A percentile compares a stretch with the other conserved stretches of the same genome.
These are phyloP conservation scores for Leptodermis oblonga DNA, from an alignment of 257 asterid genomes.

Conservation along the genomic window DNA sequence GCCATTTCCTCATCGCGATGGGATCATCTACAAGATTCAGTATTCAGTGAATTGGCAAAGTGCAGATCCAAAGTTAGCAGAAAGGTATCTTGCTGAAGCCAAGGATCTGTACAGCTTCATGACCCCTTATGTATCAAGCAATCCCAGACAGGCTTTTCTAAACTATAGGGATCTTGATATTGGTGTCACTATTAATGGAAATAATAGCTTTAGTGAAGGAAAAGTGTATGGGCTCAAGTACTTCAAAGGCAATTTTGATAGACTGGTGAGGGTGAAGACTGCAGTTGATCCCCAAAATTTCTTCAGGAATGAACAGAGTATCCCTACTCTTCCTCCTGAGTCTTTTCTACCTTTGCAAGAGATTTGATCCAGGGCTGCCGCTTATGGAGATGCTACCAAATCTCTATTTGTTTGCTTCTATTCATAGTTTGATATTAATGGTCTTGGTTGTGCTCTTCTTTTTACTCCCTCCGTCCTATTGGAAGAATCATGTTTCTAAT, in stretches of 20 bases:
- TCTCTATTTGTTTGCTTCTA: too few relatives aligned
- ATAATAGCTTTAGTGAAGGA: conserved; percentile 10
- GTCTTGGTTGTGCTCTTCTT: too few relatives aligned
- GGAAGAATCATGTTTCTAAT: too few relatives aligned
- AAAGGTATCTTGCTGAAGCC: neutral
- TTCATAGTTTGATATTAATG: too few relatives aligned
- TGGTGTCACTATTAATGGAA: conserved; percentile 3
- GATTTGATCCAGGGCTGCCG: too few relatives aligned
- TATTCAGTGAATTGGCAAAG: conserved; percentile 26
- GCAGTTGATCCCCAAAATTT: conserved; percentile 3
- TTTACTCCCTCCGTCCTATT: too few relatives aligned
- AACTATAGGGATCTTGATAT: conserved; percentile 28
- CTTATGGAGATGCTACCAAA: too few relatives aligned
- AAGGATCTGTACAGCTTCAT: conserved; percentile 20
- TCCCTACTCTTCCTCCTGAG: conserved; percentile 2
- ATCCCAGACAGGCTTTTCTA: conserved; percentile 26
- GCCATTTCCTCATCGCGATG: conserved; percentile 39
- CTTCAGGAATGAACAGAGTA: conserved; percentile 20
- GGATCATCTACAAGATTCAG: conserved; percentile 25
- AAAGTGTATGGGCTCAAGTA: conserved; percentile 17
- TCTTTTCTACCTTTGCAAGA: neutral
- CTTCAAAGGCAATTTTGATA: conserved; percentile 11
- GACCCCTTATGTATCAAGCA: conserved; percentile 24
- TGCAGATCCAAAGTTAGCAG: conserved; percentile 9
- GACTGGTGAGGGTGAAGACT: conserved; percentile 11